These are phyloP conservation scores for Diospyros lotus DNA, from an alignment of 148 eudicot species.

Conservation along the genomic window DNA sequence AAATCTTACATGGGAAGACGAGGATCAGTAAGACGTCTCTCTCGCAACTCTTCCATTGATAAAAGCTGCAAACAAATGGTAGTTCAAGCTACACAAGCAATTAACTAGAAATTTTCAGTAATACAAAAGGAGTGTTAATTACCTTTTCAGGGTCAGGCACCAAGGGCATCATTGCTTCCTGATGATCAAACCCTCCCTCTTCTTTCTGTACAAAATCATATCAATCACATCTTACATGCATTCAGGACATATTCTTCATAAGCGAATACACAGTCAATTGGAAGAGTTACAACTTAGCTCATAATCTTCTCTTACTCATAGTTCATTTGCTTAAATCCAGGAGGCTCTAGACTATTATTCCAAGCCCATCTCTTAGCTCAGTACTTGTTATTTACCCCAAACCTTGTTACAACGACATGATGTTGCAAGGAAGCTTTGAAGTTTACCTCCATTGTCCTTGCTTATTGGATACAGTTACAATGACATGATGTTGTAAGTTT, in stretches of 20 bases:
- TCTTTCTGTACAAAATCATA: constrained; percentile 56
- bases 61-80: constrained; percentile 48
- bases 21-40: constrained; percentile 80
- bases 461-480: no score
- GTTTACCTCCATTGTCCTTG: background rate
- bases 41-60: constrained; percentile 81
- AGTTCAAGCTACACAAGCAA: constrained; percentile 1
- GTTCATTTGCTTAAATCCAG: no score
- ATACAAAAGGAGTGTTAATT: constrained; percentile 17
- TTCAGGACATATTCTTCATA: background rate
- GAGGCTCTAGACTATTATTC: background rate
- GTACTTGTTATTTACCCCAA: background rate
- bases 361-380: background rate
- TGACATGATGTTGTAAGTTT: background rate
- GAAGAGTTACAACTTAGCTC: background rate
- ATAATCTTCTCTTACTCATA: no score
- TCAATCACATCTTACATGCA: background rate
- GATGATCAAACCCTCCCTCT: constrained; percentile 86
- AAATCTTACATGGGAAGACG: constrained; percentile 73
- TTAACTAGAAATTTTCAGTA: background rate
- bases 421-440: background rate
- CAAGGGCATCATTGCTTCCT: constrained; percentile 64
- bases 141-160: constrained; percentile 86
- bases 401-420: background rate
- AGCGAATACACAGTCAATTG: background rate